Evolutionary conservation across 1,284 basidiomycete species (phyloP).

Genomic region (Porogramme epimiltina): DNA sequence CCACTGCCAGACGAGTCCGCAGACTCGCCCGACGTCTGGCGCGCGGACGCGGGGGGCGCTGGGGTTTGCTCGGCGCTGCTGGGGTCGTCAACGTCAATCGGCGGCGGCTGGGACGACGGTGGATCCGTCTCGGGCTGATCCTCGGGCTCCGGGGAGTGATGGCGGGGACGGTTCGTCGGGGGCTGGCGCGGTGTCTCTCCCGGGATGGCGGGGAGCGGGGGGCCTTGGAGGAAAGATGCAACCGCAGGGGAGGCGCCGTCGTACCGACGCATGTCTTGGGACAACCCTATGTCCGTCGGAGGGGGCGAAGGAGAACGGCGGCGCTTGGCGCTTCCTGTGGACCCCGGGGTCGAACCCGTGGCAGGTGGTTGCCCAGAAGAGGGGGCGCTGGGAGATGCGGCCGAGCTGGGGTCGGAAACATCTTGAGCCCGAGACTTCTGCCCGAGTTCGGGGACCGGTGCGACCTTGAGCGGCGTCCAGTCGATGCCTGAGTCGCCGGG

Average conservation of each 20-base stretch:
- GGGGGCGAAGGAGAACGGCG: conserved; percentile 38
- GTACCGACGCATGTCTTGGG: conserved; percentile 40
- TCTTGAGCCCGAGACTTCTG: background rate
- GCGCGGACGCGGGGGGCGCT: background rate
- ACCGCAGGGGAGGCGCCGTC: conserved; percentile 55
- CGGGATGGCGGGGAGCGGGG: conserved; percentile 32
- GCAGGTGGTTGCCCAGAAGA: background rate
- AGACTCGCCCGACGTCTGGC: conserved; percentile 22
- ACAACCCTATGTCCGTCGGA: background rate
- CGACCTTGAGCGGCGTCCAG: conserved; percentile 60
- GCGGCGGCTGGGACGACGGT: background rate
- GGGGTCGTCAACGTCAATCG: background rate
- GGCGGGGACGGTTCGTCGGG: conserved; percentile 46
- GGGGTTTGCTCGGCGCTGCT: background rate
- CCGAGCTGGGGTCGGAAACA: background rate
- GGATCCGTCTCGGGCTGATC: background rate
- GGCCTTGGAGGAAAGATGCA: conserved; percentile 54
- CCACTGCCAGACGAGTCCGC: conserved; percentile 11
- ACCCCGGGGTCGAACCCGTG: background rate
- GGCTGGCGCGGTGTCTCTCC: conserved; percentile 35
- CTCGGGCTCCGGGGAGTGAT: conserved; percentile 32
- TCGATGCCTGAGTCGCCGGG: conserved; percentile 36
- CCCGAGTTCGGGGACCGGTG: conserved; percentile 37
- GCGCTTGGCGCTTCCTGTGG: conserved; percentile 40
- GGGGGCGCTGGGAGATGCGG: background rate